phyloP scores from a whole-genome alignment of 345 rosid species.

The Salix koriyanagi region DNA sequence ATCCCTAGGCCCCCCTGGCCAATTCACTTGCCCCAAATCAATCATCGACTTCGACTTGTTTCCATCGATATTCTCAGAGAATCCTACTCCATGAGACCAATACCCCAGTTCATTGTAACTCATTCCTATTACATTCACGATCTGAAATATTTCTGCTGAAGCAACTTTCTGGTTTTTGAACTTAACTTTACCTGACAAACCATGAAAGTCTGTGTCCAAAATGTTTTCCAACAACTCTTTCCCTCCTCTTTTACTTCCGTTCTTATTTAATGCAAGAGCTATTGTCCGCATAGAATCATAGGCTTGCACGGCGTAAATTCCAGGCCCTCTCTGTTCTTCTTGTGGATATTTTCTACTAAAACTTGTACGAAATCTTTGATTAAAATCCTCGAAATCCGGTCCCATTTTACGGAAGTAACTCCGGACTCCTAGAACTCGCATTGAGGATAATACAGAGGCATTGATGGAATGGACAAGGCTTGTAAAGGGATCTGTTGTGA shows the following conservation, averaged over 20 bases:
- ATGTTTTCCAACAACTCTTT: background rate
- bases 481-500: slow-evolving; percentile 24
- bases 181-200: slow-evolving; percentile 16
- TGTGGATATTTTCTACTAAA: slow-evolving; percentile 13
- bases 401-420: background rate
- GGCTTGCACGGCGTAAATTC: slow-evolving; percentile 16
- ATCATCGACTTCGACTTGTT: slow-evolving; percentile 10
- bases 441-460: slow-evolving; percentile 9
- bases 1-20: slow-evolving; percentile 22
- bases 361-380: slow-evolving; percentile 1
- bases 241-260: background rate
- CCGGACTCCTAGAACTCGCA: slow-evolving; percentile 27
- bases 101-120: slow-evolving; percentile 20
- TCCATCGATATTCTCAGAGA: background rate
- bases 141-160: background rate
- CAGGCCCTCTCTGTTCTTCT: slow-evolving; percentile 18
- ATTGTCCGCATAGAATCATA: slow-evolving; percentile 20
- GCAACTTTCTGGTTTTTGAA: slow-evolving; percentile 8
- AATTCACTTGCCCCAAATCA: slow-evolving; percentile 12
- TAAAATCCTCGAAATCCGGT: background rate
- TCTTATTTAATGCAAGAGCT: slow-evolving; percentile 3
- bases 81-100: slow-evolving; percentile 24
- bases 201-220: slow-evolving; percentile 2
- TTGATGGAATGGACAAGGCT: slow-evolving; percentile 14
- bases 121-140: slow-evolving; percentile 22